Evolutionary conservation across 192 early-diverging fungal genomes (phyloP).

Genomic region (Backusella australiensis): DNA sequence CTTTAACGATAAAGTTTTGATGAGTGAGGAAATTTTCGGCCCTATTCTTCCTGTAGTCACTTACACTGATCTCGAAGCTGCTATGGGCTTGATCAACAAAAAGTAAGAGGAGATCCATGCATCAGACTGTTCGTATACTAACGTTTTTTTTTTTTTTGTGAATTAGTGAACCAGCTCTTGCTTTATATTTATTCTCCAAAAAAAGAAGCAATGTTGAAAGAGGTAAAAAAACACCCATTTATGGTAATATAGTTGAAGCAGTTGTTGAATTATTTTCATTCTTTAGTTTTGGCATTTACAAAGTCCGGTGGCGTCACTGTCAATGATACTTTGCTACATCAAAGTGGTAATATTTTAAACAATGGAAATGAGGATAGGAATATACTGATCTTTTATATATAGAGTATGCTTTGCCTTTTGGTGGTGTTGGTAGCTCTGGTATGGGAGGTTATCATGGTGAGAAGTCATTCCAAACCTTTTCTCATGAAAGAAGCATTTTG

Average conservation of each 20-base stretch:
- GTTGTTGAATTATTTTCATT: neutral
- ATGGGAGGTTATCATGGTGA: conserved; percentile 85
- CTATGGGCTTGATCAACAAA: conserved; percentile 57
- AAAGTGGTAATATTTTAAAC: conserved; percentile 41
- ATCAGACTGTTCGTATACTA: neutral
- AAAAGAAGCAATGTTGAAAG: conserved; percentile 10
- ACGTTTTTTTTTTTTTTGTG: neutral
- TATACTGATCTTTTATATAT: neutral
- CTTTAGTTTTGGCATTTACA: conserved; percentile 59
- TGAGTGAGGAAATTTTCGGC: conserved; percentile 91
- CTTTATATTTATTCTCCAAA: conserved; percentile 34
- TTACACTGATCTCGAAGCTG: conserved; percentile 60
- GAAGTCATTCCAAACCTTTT: conserved; percentile 75
- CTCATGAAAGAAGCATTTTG: conserved; percentile 68
- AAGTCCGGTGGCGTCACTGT: conserved; percentile 73
- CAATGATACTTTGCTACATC: conserved; percentile 81
- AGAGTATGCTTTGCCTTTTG: conserved; percentile 69
- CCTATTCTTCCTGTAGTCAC: conserved; percentile 83
- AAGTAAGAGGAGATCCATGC: conserved; percentile 6
- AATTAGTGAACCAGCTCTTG: conserved; percentile 21
- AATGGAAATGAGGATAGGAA: neutral
- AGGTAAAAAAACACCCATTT: conserved; percentile 1
- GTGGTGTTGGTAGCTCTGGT: conserved; percentile 84
- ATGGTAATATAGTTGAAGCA: too few relatives aligned
- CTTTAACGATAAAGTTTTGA: conserved; percentile 50